Conservation (phyloP, 2,329 filamentous ascomycete species). For the Diaporthe vaccinii region DNA sequence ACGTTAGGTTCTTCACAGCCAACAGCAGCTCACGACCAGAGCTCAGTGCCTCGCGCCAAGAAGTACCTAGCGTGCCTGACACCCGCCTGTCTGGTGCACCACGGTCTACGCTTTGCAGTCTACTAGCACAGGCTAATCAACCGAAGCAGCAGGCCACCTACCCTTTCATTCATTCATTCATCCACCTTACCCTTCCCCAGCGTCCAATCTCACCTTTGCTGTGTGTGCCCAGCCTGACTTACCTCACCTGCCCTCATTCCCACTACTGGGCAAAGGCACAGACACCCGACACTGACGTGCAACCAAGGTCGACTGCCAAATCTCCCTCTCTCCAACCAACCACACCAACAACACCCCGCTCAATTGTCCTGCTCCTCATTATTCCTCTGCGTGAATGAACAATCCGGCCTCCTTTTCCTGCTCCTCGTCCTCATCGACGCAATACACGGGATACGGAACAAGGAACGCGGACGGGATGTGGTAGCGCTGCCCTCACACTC, state of each 20-base stretch:
- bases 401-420: not conserved
- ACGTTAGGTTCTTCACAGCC: not conserved
- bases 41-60: conserved; percentile 9
- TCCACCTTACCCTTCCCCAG: conserved; percentile 29
- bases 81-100: not conserved
- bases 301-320: conserved; percentile 1
- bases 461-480: conserved; percentile 36
- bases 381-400: conserved; percentile 6
- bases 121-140: not conserved
- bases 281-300: conserved; percentile 19
- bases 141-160: conserved; percentile 1
- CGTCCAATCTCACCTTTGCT: conserved; percentile 19
- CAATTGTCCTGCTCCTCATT: conserved; percentile 17
- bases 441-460: conserved; percentile 5
- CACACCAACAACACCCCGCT: not conserved
- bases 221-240: not conserved
- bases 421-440: not conserved
- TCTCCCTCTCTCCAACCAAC: conserved; percentile 6
- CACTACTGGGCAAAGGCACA: conserved; percentile 13
- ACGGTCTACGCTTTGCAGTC: not conserved
- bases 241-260: not conserved
- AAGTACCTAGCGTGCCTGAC: conserved; percentile 7
- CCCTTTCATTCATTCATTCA: not conserved
- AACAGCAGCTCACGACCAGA: conserved; percentile 8
- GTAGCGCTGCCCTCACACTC: conserved; percentile 38